These are phyloP conservation scores for Pyrenochaeta sp. DNA, from an alignment of 2,329 filamentous ascomycete genomes.

Conservation along the genomic window DNA sequence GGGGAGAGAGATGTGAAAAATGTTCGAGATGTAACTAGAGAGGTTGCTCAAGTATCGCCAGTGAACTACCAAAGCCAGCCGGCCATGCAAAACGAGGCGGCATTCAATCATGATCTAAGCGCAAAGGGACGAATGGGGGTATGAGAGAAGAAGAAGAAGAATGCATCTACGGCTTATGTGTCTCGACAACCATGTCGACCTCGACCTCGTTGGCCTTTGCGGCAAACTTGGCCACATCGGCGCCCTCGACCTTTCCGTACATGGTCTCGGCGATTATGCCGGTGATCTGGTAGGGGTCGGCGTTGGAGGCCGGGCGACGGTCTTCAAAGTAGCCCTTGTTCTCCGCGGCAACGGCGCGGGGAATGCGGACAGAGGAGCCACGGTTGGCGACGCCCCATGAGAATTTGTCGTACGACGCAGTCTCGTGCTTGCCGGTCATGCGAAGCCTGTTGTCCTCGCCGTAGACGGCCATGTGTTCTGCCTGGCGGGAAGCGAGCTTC, in stretches of 20 bases:
- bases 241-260: slow-evolving; percentile 60
- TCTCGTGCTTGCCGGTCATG: slow-evolving; percentile 94
- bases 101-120: slow-evolving; percentile 1
- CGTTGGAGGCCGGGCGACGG: slow-evolving; percentile 76
- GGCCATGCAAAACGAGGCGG: background rate
- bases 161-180: slow-evolving; percentile 35
- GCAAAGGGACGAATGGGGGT: slow-evolving; percentile 12
- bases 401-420: slow-evolving; percentile 92
- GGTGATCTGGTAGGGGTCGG: slow-evolving; percentile 84
- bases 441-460: slow-evolving; percentile 95
- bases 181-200: slow-evolving; percentile 43
- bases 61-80: background rate
- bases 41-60: background rate
- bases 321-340: slow-evolving; percentile 94
- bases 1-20: background rate
- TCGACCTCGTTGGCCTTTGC: slow-evolving; percentile 44
- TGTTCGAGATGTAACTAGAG: background rate
- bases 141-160: slow-evolving; percentile 9
- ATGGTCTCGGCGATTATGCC: slow-evolving; percentile 80
- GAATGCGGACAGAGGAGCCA: slow-evolving; percentile 92
- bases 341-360: slow-evolving; percentile 82
- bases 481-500: slow-evolving; percentile 60
- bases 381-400: slow-evolving; percentile 95
- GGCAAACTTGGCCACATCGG: slow-evolving; percentile 55
- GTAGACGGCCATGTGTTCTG: slow-evolving; percentile 81